Base-by-base conservation (phyloP, 2,329 filamentous ascomycete genomes). In the Aspergillus floridensis region DNA sequence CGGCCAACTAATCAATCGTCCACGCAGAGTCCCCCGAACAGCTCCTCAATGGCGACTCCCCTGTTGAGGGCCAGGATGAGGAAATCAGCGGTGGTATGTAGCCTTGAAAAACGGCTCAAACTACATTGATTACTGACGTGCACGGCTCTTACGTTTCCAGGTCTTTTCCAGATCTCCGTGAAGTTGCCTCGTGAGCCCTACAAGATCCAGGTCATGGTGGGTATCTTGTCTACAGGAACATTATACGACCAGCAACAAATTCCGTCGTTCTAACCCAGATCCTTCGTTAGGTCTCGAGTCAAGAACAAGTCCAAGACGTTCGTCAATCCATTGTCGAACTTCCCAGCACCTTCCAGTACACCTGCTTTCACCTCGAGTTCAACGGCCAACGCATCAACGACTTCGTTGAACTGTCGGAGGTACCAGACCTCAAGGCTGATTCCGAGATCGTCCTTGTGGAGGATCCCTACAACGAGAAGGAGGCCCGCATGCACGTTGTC, bases 391-490 rank as follows among this genome's bases (percentile, higher is more conserved):
- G 90, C 65, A 89, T 99, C 83, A 98, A 98, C 76, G 95, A 99
- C 77, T 98, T 95, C 70, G 85, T 96, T 60, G 89, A 96, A 74
- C 85, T 99, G 63, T 92, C 91, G 57, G 93, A 99, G 73, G 90
- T 99, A 57, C 84, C 89, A 51, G 92, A 86, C 58, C 84, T 99
- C 57, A 85, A 86, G 56, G 78, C 88, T 35, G 88, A 92, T 63
- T 90, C 93, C 38, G 89, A 93, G 70, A 84, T 97, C 59, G 85
- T 84, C 56, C 80, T 99, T 68, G 87, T 97, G 57, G 90, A 97
- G 78, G 95, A 99, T 72, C 91, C 96, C 49, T 99, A 99, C 77
- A 99, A 92, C 48, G 95, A 99, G 80, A 98, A 96, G 80, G 95
- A 99, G 79, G 93, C 95, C 31, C 88, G 96, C 65, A 90, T 99